A percentile compares a stretch with the other conserved stretches of the same genome.
Conservation (phyloP, 2,329 filamentous ascomycete species). For the Thelonectria discophora region DNA sequence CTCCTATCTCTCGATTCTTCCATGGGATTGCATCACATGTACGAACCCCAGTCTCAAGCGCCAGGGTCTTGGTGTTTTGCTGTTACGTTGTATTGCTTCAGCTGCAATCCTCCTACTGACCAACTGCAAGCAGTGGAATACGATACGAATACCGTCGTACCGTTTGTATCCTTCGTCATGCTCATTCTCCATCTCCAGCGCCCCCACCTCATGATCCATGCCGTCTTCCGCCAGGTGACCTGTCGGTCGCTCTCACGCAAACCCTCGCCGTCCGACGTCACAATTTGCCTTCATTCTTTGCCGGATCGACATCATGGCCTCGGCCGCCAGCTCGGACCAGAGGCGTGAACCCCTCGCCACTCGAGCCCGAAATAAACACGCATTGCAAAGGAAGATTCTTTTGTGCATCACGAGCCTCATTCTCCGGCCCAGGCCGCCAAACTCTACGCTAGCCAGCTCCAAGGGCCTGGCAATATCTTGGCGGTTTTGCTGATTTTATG, state of each 20-base stretch:
- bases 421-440: slow-evolving; percentile 21
- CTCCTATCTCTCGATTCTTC: background rate
- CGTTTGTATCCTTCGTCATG: background rate
- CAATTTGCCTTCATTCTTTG: slow-evolving; percentile 3
- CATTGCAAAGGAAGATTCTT: background rate
- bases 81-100: slow-evolving; percentile 17
- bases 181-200: slow-evolving; percentile 3
- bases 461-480: background rate
- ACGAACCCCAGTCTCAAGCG: background rate
- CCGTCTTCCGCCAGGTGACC: background rate
- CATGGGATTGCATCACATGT: slow-evolving; percentile 1
- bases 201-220: slow-evolving; percentile 10
- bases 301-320: slow-evolving; percentile 18
- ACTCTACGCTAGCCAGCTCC: slow-evolving; percentile 13
- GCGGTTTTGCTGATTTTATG: slow-evolving; percentile 26
- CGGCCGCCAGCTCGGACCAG: slow-evolving; percentile 3
- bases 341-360: background rate
- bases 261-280: slow-evolving; percentile 15
- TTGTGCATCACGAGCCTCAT: slow-evolving; percentile 22
- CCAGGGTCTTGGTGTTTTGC: slow-evolving; percentile 3
- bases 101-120: background rate
- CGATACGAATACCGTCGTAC: background rate
- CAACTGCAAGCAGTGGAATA: background rate
- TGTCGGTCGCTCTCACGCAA: slow-evolving; percentile 1
- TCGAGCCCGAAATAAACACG: slow-evolving; percentile 12